These are phyloP conservation scores for Neurospora terricola DNA, from an alignment of 495 filamentous ascomycete species.

Conservation along the genomic window DNA sequence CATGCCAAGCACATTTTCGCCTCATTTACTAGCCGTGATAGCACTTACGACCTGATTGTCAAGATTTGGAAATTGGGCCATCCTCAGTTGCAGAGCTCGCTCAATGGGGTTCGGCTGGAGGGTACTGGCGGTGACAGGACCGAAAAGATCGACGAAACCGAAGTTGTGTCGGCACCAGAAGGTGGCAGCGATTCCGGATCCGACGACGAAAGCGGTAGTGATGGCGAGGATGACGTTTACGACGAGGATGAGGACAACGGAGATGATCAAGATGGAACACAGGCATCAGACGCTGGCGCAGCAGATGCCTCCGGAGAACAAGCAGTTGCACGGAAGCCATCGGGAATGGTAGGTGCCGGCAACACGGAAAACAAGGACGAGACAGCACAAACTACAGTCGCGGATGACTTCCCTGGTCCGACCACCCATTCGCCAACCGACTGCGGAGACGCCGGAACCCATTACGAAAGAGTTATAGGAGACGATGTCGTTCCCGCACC, in stretches of 20 bases:
- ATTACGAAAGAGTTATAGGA: slow-evolving; percentile 75
- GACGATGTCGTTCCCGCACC: slow-evolving; percentile 84
- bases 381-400: slow-evolving; percentile 37
- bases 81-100: slow-evolving; percentile 74
- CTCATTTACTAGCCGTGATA: slow-evolving; percentile 86
- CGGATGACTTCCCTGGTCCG: slow-evolving; percentile 78
- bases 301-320: slow-evolving; percentile 54
- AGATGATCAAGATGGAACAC: slow-evolving; percentile 46
- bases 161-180: slow-evolving; percentile 24
- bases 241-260: slow-evolving; percentile 68
- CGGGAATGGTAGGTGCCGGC: slow-evolving; percentile 41
- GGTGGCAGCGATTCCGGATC: slow-evolving; percentile 40
- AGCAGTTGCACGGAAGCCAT: slow-evolving; percentile 54
- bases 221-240: slow-evolving; percentile 61
- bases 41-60: slow-evolving; percentile 93
- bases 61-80: slow-evolving; percentile 98
- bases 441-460: slow-evolving; percentile 62
- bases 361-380: slow-evolving; percentile 48
- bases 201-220: slow-evolving; percentile 54
- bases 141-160: slow-evolving; percentile 58
- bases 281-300: slow-evolving; percentile 49
- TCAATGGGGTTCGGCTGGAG: slow-evolving; percentile 75
- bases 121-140: slow-evolving; percentile 80
- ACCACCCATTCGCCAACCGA: slow-evolving; percentile 71
- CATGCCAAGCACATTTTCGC: slow-evolving; percentile 94